A percentile compares a stretch with the other conserved stretches of the same genome.
Evolutionary conservation across 2,329 filamentous ascomycete genomes (phyloP).

Genomic region (Sporothrix dimorphospora): DNA sequence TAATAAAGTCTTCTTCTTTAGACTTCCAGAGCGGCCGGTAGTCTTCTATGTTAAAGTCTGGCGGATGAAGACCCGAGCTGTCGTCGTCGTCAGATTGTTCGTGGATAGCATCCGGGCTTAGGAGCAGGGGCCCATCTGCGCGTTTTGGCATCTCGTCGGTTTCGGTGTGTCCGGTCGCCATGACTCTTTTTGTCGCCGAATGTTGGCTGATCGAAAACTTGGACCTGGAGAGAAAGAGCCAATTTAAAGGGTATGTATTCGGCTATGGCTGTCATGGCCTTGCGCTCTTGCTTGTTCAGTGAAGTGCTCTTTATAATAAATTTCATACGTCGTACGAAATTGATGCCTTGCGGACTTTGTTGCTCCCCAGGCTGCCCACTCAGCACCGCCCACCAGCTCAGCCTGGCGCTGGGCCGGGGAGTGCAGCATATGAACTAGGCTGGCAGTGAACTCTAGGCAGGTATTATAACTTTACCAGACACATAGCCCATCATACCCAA

Average conservation of each 20-base stretch:
- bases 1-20: background rate
- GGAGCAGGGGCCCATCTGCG: background rate
- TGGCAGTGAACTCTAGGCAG: no score
- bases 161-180: background rate
- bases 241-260: constrained; percentile 1
- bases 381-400: constrained; percentile 7
- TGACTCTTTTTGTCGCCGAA: background rate
- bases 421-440: no score
- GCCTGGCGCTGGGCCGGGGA: background rate
- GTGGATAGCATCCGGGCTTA: background rate
- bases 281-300: background rate
- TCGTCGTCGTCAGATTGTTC: background rate
- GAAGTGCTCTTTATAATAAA: constrained; percentile 18
- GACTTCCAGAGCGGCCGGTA: background rate
- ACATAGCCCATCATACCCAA: no score
- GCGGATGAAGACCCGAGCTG: background rate
- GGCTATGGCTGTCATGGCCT: background rate
- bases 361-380: constrained; percentile 1
- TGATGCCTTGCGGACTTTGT: background rate
- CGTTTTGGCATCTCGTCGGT: background rate
- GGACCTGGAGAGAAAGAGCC: background rate
- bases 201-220: constrained; percentile 12
- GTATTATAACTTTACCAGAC: no score
- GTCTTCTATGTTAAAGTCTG: constrained; percentile 1
- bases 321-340: constrained; percentile 13